Conservation (phyloP, 225 moss, liverwort and hornwort genomes). For the Pseudisothecium myosuroides region DNA sequence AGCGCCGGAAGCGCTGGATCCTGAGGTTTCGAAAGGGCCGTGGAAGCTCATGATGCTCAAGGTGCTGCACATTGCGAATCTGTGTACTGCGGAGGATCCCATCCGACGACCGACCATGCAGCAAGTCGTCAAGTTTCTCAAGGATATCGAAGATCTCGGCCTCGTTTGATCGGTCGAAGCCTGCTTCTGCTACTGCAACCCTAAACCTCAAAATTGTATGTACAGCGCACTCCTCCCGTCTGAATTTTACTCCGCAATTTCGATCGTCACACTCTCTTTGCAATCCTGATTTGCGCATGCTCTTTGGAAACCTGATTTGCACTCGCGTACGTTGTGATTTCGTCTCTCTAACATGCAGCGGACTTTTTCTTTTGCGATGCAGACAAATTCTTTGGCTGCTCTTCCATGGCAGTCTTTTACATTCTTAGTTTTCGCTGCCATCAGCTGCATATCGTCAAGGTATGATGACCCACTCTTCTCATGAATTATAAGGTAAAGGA, state of each 20-base stretch:
- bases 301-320: not conserved
- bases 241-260: not conserved
- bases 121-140: conserved; percentile 46
- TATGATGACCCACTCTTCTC: not conserved
- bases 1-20: conserved; percentile 34
- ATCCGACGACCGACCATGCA: conserved; percentile 55
- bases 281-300: no score
- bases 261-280: not conserved
- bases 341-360: not conserved
- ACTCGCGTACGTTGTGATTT: not conserved
- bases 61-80: conserved; percentile 38
- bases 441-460: not conserved
- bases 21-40: conserved; percentile 8
- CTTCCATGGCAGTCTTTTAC: not conserved
- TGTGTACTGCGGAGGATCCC: conserved; percentile 48
- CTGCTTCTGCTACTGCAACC: not conserved
- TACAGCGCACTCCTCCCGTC: not conserved
- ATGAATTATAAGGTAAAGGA: not conserved
- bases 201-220: not conserved
- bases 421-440: not conserved
- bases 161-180: not conserved
- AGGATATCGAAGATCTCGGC: conserved; percentile 33
- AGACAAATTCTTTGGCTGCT: conserved; percentile 2
- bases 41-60: conserved; percentile 46
- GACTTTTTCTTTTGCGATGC: not conserved